Conservation (phyloP, 2,329 filamentous ascomycete genomes). For the Immersiporthe knoxdaviesiana region DNA sequence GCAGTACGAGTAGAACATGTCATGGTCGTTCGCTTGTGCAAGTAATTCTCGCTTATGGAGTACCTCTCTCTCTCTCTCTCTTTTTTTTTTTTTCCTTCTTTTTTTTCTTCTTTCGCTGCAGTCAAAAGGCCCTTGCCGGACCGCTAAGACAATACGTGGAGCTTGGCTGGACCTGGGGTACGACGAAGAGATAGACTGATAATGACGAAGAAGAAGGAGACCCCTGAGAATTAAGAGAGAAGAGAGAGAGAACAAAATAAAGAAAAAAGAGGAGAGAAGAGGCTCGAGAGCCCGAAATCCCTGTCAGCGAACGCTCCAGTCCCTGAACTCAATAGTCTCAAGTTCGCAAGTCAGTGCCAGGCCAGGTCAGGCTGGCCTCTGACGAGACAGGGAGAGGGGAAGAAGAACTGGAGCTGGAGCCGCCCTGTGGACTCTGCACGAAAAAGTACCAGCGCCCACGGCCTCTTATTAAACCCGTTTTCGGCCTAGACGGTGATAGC, state of each 20-base stretch:
- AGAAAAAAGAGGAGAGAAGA: not conserved
- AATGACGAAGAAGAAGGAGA: not conserved
- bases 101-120: not conserved
- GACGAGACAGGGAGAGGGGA: not conserved
- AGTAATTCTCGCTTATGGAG: not conserved
- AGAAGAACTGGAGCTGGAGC: not conserved
- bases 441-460: constrained; percentile 6
- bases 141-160: not conserved
- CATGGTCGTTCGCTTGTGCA: not conserved
- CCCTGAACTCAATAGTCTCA: not conserved
- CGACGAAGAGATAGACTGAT: not conserved
- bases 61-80: not conserved
- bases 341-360: not conserved
- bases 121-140: not conserved
- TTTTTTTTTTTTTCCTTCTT: too few species aligned
- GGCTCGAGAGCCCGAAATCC: not conserved
- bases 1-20: not conserved
- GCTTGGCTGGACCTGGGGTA: not conserved
- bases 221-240: not conserved
- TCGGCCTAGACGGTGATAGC: not conserved
- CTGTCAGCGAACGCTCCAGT: not conserved
- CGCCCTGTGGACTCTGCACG: not conserved
- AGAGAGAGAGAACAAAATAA: not conserved
- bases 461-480: not conserved
- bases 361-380: not conserved